A percentile compares a stretch with the other conserved stretches of the same genome.
Evolutionary conservation across 148 eudicot species (phyloP).

Genomic region (Silene conica): DNA sequence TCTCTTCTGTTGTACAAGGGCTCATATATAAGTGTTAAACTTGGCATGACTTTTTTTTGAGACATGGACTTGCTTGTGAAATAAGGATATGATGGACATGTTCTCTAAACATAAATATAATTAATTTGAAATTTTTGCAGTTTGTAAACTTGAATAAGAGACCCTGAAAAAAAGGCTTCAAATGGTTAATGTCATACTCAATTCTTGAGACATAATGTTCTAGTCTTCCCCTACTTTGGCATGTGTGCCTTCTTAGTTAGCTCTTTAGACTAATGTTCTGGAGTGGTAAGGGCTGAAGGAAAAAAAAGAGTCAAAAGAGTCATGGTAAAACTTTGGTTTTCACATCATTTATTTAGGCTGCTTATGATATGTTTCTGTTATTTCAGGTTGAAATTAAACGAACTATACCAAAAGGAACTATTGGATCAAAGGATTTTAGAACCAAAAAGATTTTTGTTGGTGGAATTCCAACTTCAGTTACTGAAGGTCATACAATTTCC

Average conservation of each 20-base stretch:
- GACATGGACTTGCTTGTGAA: neutral
- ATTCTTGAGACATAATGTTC: too few relatives aligned
- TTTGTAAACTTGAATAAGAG: too few relatives aligned
- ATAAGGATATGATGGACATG: too few relatives aligned
- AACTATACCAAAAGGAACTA: constrained; percentile 54
- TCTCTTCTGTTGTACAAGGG: neutral
- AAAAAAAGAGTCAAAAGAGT: too few relatives aligned
- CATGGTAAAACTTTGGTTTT: neutral
- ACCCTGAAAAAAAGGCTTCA: neutral
- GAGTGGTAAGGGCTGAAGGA: too few relatives aligned
- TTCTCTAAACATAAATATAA: neutral
- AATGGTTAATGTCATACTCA: too few relatives aligned
- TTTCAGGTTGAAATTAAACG: constrained; percentile 60
- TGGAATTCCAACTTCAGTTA: constrained; percentile 52
- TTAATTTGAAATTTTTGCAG: neutral
- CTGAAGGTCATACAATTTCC: constrained; percentile 35
- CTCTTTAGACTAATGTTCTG: neutral
- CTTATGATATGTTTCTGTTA: constrained; percentile 2
- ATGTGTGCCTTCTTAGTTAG: neutral
- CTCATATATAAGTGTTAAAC: neutral
- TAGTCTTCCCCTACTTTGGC: neutral
- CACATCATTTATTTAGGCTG: neutral
- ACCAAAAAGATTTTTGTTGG: constrained; percentile 61
- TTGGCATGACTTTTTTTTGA: too few relatives aligned
- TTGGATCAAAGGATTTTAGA: constrained; percentile 50